These are phyloP conservation scores for Leishmania arabica DNA, from an alignment of 208 protist genomes.

Conservation along the genomic window DNA sequence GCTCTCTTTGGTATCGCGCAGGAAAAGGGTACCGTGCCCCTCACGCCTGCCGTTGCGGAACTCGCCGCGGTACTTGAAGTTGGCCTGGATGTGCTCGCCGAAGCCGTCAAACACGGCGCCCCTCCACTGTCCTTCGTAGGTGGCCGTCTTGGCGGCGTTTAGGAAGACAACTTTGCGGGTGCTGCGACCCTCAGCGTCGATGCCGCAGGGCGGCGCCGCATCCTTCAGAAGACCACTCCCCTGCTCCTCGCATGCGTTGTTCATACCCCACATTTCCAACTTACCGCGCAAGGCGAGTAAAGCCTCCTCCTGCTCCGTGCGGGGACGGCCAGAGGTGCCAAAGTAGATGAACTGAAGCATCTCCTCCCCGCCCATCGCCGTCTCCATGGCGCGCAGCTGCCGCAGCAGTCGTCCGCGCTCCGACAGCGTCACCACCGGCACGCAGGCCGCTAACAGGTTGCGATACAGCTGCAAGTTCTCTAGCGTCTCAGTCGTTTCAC, in stretches of 20 bases:
- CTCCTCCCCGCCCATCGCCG: constrained; percentile 48
- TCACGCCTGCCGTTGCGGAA: constrained; percentile 79
- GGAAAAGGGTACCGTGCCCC: constrained; percentile 83
- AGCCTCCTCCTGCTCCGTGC: constrained; percentile 86
- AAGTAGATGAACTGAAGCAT: constrained; percentile 58
- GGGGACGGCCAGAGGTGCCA: constrained; percentile 56
- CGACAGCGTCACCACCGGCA: constrained; percentile 66
- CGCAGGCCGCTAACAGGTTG: constrained; percentile 56
- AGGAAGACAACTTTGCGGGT: constrained; percentile 82
- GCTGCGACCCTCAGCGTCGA: constrained; percentile 26
- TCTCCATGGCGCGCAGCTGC: constrained; percentile 68
- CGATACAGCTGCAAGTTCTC: constrained; percentile 89
- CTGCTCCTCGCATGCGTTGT: not conserved
- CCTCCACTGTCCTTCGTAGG: constrained; percentile 92
- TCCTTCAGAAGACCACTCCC: not conserved
- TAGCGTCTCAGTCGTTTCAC: constrained; percentile 79
- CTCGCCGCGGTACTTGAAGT: constrained; percentile 84
- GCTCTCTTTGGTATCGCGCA: constrained; percentile 47
- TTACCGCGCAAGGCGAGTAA: constrained; percentile 51
- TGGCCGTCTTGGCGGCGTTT: constrained; percentile 71
- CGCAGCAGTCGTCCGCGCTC: constrained; percentile 73
- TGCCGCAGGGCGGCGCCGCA: constrained; percentile 2
- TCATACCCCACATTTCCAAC: constrained; percentile 43
- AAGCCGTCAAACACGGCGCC: constrained; percentile 83
- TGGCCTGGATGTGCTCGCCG: constrained; percentile 76